phyloP scores from a whole-genome alignment of 164 flowering plant species.

The Santalum album region DNA sequence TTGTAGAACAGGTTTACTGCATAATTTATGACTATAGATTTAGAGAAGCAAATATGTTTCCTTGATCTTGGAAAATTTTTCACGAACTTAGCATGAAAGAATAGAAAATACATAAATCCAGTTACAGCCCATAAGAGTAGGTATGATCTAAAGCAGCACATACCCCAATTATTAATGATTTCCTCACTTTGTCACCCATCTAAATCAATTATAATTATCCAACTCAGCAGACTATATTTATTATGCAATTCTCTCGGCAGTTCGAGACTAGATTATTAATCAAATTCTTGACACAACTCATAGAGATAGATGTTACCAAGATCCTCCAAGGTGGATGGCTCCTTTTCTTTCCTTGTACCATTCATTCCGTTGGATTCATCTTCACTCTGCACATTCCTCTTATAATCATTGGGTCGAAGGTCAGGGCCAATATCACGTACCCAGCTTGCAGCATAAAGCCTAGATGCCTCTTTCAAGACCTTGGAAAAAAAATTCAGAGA shows the following conservation, averaged over 20 bases:
- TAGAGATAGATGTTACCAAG: slow-evolving; percentile 41
- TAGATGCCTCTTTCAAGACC: slow-evolving; percentile 49
- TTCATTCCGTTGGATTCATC: background rate
- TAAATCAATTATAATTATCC: too few species aligned
- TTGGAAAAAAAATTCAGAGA: slow-evolving; percentile 9
- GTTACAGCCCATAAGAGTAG: too few species aligned
- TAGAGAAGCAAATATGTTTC: too few species aligned
- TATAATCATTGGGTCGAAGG: slow-evolving; percentile 64
- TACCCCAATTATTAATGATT: too few species aligned
- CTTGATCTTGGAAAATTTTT: too few species aligned
- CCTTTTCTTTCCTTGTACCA: slow-evolving; percentile 26
- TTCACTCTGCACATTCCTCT: slow-evolving; percentile 9
- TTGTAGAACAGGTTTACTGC: too few species aligned
- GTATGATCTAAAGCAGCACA: too few species aligned
- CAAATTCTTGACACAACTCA: background rate
- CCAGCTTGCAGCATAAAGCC: background rate
- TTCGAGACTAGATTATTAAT: background rate
- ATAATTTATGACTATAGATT: too few species aligned
- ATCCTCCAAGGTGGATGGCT: slow-evolving; percentile 75
- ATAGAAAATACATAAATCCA: too few species aligned
- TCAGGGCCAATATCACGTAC: slow-evolving; percentile 45
- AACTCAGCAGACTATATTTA: background rate
- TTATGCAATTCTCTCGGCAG: background rate
- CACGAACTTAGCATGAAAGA: too few species aligned
- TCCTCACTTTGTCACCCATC: too few species aligned